phyloP scores from a whole-genome alignment of 768 basidiomycete genomes.

The Clitopilus hobsonii region DNA sequence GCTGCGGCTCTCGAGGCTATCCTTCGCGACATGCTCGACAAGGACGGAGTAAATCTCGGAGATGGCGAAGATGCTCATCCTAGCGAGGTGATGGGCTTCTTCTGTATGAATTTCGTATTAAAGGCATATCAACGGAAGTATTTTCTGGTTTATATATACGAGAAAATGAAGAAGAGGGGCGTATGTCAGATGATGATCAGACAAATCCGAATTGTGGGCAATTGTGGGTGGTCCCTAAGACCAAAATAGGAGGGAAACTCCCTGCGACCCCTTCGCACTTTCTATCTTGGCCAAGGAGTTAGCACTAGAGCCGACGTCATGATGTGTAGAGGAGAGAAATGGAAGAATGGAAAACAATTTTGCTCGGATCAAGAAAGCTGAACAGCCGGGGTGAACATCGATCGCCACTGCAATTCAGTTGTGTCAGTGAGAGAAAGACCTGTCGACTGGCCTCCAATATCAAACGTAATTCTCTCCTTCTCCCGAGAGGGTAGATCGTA shows the following conservation, averaged over 20 bases:
- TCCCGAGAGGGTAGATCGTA: too few species aligned
- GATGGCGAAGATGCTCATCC: background rate
- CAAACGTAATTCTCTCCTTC: too few species aligned
- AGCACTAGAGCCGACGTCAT: background rate
- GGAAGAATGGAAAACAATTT: background rate
- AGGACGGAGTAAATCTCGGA: background rate
- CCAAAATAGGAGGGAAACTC: background rate
- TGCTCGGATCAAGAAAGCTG: background rate
- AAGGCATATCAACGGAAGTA: background rate
- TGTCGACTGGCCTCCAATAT: too few species aligned
- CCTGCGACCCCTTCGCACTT: background rate
- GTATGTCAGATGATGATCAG: background rate
- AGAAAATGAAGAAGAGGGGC: background rate
- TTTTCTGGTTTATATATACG: background rate
- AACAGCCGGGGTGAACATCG: background rate
- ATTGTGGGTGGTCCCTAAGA: background rate
- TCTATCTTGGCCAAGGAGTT: too few species aligned
- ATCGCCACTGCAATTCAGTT: background rate
- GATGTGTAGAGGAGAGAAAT: background rate
- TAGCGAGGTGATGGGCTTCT: background rate
- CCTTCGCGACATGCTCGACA: background rate
- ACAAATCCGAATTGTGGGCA: background rate
- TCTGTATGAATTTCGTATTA: background rate
- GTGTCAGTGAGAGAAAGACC: too few species aligned
- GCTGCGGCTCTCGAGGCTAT: background rate